These are phyloP conservation scores for Selaginella moellendorffii DNA, from an alignment of 75 land plant species.

Conservation along the genomic window DNA sequence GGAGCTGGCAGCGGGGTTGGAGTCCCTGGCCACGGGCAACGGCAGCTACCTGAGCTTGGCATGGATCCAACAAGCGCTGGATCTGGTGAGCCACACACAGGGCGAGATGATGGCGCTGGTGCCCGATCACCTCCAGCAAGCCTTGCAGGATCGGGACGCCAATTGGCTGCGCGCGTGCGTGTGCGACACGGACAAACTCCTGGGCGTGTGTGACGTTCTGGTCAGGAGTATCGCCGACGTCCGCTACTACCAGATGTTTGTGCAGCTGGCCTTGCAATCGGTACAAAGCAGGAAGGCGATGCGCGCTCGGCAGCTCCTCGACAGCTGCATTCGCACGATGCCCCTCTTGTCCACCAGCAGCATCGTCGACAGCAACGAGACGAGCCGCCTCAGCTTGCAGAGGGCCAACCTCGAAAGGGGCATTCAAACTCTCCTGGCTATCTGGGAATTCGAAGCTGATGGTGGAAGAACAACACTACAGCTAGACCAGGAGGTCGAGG, in stretches of 20 bases:
- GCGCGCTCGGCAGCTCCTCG: neutral
- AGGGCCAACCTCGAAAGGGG: neutral
- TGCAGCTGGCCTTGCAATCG: constrained; percentile 7
- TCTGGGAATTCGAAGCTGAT: neutral
- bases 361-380: neutral
- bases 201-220: neutral
- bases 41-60: neutral
- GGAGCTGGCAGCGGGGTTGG: neutral
- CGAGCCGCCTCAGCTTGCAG: constrained; percentile 6
- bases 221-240: neutral
- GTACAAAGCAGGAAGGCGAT: neutral
- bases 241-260: constrained; percentile 6
- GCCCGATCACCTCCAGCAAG: neutral
- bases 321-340: neutral
- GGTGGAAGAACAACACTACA: no score
- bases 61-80: neutral
- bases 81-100: neutral
- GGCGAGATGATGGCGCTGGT: neutral
- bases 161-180: neutral
- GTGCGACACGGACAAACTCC: neutral
- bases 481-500: neutral
- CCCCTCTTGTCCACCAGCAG: no score
- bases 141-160: neutral
- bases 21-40: neutral
- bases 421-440: neutral